phyloP scores from a whole-genome alignment of 139 green algal genomes.

The Auxenochlorella pyrenoidosa region DNA sequence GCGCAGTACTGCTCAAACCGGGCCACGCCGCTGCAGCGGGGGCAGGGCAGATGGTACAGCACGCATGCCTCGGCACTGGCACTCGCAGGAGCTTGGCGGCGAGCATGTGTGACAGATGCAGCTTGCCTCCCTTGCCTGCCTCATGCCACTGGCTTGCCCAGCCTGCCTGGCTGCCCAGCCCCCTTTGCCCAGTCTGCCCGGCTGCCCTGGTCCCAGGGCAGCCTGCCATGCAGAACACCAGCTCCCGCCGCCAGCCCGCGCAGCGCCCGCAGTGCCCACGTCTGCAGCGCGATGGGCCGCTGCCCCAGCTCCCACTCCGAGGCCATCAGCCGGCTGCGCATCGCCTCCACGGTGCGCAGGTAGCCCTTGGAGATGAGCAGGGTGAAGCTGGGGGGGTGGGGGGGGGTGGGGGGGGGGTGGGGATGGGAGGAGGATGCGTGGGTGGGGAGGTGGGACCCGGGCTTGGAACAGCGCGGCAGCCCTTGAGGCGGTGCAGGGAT shows the following conservation, averaged over 20 bases:
- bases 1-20: constrained; percentile 43
- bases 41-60: neutral
- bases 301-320: constrained; percentile 42
- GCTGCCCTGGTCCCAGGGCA: too few relatives aligned
- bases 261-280: neutral
- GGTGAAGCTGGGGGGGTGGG: constrained; percentile 11
- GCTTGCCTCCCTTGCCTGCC: neutral
- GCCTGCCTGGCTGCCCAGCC: neutral
- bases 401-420: too few relatives aligned
- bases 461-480: neutral
- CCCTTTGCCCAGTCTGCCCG: neutral
- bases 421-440: neutral
- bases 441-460: neutral
- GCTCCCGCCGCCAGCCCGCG: too few relatives aligned
- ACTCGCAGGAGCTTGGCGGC: too few relatives aligned
- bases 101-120: neutral
- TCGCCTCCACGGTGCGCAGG: constrained; percentile 30
- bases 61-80: neutral
- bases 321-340: constrained; percentile 35
- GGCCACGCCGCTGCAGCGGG: constrained; percentile 27
- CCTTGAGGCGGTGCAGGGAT: too few relatives aligned
- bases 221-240: too few relatives aligned
- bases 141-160: neutral
- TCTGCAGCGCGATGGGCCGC: constrained; percentile 31
- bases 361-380: constrained; percentile 34